Evolutionary conservation across 257 asterid genomes (phyloP).

Genomic region (Perilla frutescens): DNA sequence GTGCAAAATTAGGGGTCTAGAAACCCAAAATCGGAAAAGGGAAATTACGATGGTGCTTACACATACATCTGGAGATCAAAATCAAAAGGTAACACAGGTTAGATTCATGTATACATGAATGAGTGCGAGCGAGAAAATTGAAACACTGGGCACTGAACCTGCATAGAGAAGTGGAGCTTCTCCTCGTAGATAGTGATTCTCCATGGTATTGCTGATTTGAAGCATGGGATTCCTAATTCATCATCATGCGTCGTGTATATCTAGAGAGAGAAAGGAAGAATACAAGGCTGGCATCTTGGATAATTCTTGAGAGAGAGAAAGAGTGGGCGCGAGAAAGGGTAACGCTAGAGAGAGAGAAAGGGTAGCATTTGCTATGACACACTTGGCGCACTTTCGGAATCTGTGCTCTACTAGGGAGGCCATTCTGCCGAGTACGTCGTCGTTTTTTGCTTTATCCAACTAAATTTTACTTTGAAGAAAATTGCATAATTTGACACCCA

Average conservation of each 20-base stretch:
- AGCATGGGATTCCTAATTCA: constrained; percentile 34
- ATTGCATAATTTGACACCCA: background rate
- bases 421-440: background rate
- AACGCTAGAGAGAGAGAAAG: constrained; percentile 3
- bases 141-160: constrained; percentile 34
- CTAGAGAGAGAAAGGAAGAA: constrained; percentile 28
- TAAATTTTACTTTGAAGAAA: too few relatives aligned
- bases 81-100: constrained; percentile 15
- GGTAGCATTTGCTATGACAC: constrained; percentile 7
- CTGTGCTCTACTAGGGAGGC: constrained; percentile 10
- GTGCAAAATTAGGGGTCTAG: constrained; percentile 33
- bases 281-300: constrained; percentile 34
- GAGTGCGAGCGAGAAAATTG: constrained; percentile 13
- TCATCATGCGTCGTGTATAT: constrained; percentile 4
- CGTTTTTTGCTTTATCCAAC: background rate
- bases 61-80: constrained; percentile 33
- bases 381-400: constrained; percentile 36
- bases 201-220: constrained; percentile 37
- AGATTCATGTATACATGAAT: constrained; percentile 22
- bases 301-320: constrained; percentile 42
- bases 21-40: constrained; percentile 24
- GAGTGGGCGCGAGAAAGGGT: constrained; percentile 29
- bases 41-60: background rate
- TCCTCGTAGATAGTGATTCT: constrained; percentile 18
- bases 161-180: constrained; percentile 15